Base-by-base conservation (phyloP, 2,329 filamentous ascomycete genomes). In the Aspergillus sp. region DNA sequence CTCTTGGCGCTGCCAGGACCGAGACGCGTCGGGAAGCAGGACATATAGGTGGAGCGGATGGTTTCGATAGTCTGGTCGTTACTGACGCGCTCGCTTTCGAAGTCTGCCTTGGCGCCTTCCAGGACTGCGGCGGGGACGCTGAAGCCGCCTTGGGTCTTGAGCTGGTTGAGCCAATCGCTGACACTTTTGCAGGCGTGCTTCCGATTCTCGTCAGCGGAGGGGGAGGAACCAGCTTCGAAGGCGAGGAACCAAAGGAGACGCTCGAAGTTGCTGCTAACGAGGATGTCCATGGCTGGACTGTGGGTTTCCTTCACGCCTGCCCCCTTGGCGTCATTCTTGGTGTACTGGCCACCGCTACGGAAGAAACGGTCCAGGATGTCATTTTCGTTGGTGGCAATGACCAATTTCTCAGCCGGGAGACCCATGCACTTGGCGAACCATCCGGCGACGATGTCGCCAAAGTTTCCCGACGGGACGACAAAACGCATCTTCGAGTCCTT, bases 191-290 rank as follows among this genome's bases (percentile, higher is more conserved):
- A 85, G 6, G 77, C 77, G 46, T 71, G 66, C 57, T 73, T 70
- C 52, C 74, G 67, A 44, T 71, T 65, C 50, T 73, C 65, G 5
- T 71, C 68, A 4, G 70, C 63, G 29, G 69, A 66, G 45, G 67
- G 67, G 33, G 60, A 51, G 39, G 60, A 55, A 49, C 70, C 81
- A 50, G 82, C 84, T 56, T 86, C 79, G 70, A 88, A 87, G 1
- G 51, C 51, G 29, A 97, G 75, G 75, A 88, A 96, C 91, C 91
- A 97, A 7, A 98, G 77, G 4, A 98, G 76, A 30, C 93, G 82
- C 75, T 98, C 93, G 64, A 98, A 97, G 74, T 98, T 98, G 66
- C 86, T 93, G 27, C 86, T 91, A 8, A 97, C 90, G 3, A 97
- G 76, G 55, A 97, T 97, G 67, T 98, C 93, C 93, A 98, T 97